A percentile compares a stretch with the other conserved stretches of the same genome.
Conservation (phyloP, 1,284 basidiomycete genomes). For the Trichosporon faecale region DNA sequence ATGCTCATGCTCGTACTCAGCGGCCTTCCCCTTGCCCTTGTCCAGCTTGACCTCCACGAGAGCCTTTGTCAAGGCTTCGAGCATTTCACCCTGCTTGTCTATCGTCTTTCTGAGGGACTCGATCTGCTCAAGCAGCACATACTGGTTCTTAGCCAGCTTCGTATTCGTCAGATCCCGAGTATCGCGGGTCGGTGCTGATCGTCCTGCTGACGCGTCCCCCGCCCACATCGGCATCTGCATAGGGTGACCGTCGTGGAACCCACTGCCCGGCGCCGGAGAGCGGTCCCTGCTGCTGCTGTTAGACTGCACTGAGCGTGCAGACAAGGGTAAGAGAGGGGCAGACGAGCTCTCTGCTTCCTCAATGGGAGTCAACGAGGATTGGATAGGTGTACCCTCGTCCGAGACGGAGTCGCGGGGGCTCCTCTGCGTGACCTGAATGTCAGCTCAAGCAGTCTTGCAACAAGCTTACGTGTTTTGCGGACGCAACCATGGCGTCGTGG, state of each 20-base stretch:
- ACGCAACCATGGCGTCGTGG: conserved; percentile 66
- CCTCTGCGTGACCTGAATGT: conserved; percentile 1
- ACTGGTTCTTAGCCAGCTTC: conserved; percentile 52
- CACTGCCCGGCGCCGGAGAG: background rate
- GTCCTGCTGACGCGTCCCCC: conserved; percentile 18
- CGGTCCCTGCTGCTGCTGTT: background rate
- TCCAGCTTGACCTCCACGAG: conserved; percentile 12
- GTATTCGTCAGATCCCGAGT: conserved; percentile 46
- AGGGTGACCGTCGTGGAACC: background rate
- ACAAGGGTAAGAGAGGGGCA: background rate
- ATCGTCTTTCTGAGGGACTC: conserved; percentile 42
- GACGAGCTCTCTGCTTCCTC: background rate
- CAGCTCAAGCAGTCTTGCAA: background rate
- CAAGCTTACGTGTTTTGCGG: conserved; percentile 10
- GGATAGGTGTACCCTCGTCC: background rate
- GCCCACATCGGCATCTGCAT: conserved; percentile 20
- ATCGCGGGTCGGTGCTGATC: conserved; percentile 9
- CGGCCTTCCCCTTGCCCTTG: conserved; percentile 12
- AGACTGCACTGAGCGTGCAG: background rate
- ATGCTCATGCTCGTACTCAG: background rate
- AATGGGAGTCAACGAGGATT: background rate
- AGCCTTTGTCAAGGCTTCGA: conserved; percentile 13
- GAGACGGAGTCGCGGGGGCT: background rate
- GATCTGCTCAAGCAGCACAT: conserved; percentile 49
- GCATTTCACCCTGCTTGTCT: conserved; percentile 44